Base-by-base conservation (phyloP, 2,329 filamentous ascomycete species). In the Aureobasidium namibiae region DNA sequence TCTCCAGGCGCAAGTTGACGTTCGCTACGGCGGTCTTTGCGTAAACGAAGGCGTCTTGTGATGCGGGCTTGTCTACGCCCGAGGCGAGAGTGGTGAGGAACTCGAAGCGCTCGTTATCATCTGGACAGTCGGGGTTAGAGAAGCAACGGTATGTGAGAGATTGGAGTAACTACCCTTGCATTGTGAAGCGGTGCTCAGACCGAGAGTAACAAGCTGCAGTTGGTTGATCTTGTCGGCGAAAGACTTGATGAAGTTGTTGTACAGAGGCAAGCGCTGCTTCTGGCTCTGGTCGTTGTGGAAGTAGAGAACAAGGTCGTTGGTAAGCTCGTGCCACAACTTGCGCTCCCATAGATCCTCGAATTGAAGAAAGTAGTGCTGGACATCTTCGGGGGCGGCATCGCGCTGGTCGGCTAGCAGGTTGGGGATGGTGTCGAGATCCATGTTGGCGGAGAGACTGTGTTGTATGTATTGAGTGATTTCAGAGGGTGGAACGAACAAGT, bases 141-240 rank as follows among this genome's bases (percentile, higher is more conserved):
- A n/a, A 10, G 26, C 5, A 31, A n/a, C 8, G 11, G 23, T 13
- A 14, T 38, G 36, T 48, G 33, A 45, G 49, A 33, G 42, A 23
- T 33, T 41, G 45, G 34, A 26, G 41, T 63, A 5, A 18, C 4
- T 73, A 92, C 90, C 85, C 78, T 82, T 81, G 75, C 89, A 95
- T 78, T 95, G 87, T 68, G 87, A 85, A 56, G 91, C 90, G 46
- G 94, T 89, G 75, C 88, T 89, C 71, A 97, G 78, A 16, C 91
- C 94, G 65, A 99, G 79, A 65, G 89, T 87, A 65, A 99, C 94
- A 66, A 97, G 87, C 82, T 96, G 96, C 64, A 99, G 81, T 79
- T 97, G 92, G 78, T 97, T 99, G 81, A 99, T 96, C 82, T 95
- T 96, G 73, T 96, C 92, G 65, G 92, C 90, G 72, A 99, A 99